Base-by-base conservation (phyloP, 371 early-diverging fungal species). In the Mucor velutinosus region DNA sequence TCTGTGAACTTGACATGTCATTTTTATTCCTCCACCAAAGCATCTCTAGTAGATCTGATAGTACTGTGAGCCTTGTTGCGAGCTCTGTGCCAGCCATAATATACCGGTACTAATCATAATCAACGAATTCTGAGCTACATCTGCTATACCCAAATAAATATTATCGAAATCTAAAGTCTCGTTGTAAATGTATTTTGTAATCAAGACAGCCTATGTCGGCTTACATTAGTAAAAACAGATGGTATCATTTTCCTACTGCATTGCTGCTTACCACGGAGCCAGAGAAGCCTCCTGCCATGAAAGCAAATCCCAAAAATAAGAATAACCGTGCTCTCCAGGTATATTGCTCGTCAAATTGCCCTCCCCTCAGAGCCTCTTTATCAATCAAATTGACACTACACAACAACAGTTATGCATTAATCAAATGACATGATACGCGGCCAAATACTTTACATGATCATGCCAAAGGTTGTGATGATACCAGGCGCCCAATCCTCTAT, bases 401-500 rank as follows among this genome's bases (percentile, higher is more conserved):
- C 3, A 17, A 19, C 17, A 62, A 14, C 4, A 39, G 17, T 43
- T 6, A 60, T n/a, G 21, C 49, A 39, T 41, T 58, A 55, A 45
- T 35, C 23, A 21, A 27, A 51, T 17, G 49, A 10, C 27, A 21
- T 15, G 15, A 62, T 23, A 43, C 23, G 19, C 19, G 33, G 12
- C 8, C 15, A 23, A 11, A 14, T 4, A 7, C 4, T 32, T 75
- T 82, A 87, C 93, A 90, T 80, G 68, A 91, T 83, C 82, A 93
- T 84, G 33, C 92, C 88, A 7, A 93, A 66, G 0, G 92, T 89
- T 12, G 90, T 87, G 8, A 90, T 70, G 64, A 93, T 86, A 8
- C 94, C 92, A 12, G 92, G 89, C 1, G 86, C 80, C 90, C 90
- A 93, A 73, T 93, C 94, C 57, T 90, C 94, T 69, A 92, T 88